phyloP scores from a whole-genome alignment of 805 yeast genomes.

The Barnettozyma californica region DNA sequence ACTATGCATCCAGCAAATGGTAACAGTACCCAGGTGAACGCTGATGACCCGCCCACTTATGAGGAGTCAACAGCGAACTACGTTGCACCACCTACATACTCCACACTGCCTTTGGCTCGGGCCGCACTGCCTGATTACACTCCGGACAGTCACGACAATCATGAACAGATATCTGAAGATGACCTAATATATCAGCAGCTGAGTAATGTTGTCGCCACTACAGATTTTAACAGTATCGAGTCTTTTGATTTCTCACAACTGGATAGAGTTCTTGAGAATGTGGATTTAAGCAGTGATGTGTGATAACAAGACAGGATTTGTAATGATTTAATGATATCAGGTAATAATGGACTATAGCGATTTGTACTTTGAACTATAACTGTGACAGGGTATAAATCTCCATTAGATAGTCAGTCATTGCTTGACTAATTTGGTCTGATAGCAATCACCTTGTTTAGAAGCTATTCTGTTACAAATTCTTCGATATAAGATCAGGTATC shows the following conservation, averaged over 20 bases:
- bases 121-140: neutral
- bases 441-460: too few relatives aligned
- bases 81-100: neutral
- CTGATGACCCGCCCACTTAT: constrained; percentile 11
- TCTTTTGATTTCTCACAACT: constrained; percentile 15
- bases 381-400: too few relatives aligned
- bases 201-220: constrained; percentile 9
- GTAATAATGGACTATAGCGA: neutral
- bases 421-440: too few relatives aligned
- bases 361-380: too few relatives aligned
- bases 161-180: neutral
- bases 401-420: too few relatives aligned
- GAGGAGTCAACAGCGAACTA: constrained; percentile 8
- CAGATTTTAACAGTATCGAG: constrained; percentile 17
- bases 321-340: neutral
- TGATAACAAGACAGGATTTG: neutral
- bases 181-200: constrained; percentile 11
- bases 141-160: neutral
- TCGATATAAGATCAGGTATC: too few relatives aligned
- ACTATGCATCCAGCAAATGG: neutral
- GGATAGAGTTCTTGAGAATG: constrained; percentile 8
- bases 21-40: neutral
- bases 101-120: neutral
- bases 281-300: constrained; percentile 3
- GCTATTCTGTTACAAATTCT: too few relatives aligned